These are phyloP conservation scores for Epichloe typhina DNA, from an alignment of 2,329 filamentous ascomycete species.

Conservation along the genomic window DNA sequence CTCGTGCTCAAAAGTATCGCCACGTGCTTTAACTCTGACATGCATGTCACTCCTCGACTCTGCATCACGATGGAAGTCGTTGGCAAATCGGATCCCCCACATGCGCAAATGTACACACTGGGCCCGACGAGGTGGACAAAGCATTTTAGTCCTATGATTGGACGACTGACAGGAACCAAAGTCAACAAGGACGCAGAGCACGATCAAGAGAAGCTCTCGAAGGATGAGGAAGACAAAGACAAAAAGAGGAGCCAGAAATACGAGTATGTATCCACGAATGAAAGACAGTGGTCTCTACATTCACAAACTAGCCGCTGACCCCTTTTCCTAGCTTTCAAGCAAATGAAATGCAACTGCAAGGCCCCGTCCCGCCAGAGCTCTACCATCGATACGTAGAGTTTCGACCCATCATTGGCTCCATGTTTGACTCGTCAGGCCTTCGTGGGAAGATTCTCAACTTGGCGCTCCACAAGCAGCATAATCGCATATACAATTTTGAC, in stretches of 20 bases:
- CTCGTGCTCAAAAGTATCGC: slow-evolving; percentile 61
- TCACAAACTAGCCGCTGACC: not conserved
- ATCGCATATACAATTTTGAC: slow-evolving; percentile 80
- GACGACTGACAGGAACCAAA: slow-evolving; percentile 62
- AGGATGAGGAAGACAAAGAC: slow-evolving; percentile 15
- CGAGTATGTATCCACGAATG: slow-evolving; percentile 38
- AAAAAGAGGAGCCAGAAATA: slow-evolving; percentile 55
- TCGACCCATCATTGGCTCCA: slow-evolving; percentile 73
- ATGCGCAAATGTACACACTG: slow-evolving; percentile 62
- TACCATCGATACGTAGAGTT: slow-evolving; percentile 94
- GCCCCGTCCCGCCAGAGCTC: slow-evolving; percentile 65
- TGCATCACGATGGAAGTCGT: slow-evolving; percentile 66
- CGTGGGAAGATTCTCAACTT: slow-evolving; percentile 70
- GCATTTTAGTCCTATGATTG: slow-evolving; percentile 82
- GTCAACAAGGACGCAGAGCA: slow-evolving; percentile 46
- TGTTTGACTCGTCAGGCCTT: slow-evolving; percentile 70
- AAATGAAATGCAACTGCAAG: slow-evolving; percentile 75
- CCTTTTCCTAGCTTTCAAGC: slow-evolving; percentile 61
- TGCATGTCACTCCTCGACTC: slow-evolving; percentile 57
- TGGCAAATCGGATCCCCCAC: slow-evolving; percentile 57
- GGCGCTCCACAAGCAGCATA: slow-evolving; percentile 81
- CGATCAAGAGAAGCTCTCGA: slow-evolving; percentile 17
- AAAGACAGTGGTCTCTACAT: not conserved
- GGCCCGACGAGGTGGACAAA: slow-evolving; percentile 65
- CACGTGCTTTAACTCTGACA: slow-evolving; percentile 44